Evolutionary conservation across 805 yeast species (phyloP), one percentile per base, ranked within the genome.

Genomic region (Nakazawaea anatomiae): DNA sequence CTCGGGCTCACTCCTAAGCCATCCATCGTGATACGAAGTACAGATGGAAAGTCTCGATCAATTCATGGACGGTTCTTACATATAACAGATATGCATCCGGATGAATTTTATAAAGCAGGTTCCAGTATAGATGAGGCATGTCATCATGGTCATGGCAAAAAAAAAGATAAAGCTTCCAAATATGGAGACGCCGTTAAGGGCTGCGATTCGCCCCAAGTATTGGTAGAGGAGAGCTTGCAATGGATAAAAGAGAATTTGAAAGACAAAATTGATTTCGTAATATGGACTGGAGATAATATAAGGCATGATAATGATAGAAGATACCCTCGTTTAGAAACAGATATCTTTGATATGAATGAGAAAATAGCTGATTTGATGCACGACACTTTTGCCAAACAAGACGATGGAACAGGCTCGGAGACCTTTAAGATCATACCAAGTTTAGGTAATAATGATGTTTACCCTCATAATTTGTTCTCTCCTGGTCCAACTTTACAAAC

Each of bases 231-330:
- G 14, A 87, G 95, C 0, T 66, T 89, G 50, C 63, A 74, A 32
- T 89, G 95, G 94, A 69, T 89, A 2, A 65, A 73, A 25, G 70
- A 72, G 10, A 82, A 87, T 53, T 64, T 89, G 53, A 78, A 73
- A 54, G 94, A 87, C 64, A 82, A 88, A 56, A 82, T 89, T 46
- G 96, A 89, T 64, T 89, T 89, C 66, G 83, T 89, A 10, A 77
- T 89, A 11, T 89, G 96, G 96, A 88, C 96, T 0, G 96, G 96
- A 34, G 96, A 89, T 66, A 89, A 88, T 59, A 79, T 87, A 44
- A 74, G 96, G 51, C 96, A 88, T 64, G 96, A 88, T 64, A 86
- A 84, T 59, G 96, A 88, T 66, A 72, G 95, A 61, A 62, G 64
- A 25, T 68, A 69, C 59, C 96, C 96, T 2, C 77, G 96, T 70